Evolutionary conservation across 345 rosid genomes (phyloP), one percentile per base, ranked within the genome.

Genomic region (Lumnitzera littorea): DNA sequence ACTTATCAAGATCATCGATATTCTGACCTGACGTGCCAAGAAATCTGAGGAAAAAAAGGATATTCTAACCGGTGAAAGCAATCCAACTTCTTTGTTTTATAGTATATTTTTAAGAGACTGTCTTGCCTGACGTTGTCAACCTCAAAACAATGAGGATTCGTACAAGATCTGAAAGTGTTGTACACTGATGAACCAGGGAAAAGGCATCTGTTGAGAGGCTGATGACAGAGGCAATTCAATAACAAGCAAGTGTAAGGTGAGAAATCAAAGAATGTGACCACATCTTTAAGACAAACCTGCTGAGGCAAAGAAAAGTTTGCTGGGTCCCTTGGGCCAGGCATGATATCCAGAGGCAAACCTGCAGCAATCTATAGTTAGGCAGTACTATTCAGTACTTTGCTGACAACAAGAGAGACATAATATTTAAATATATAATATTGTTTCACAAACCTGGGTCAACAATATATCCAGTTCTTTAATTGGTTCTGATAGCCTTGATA

Each of bases 11-110:
- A 78, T 91, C 99, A 62, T 88, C 89, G 24, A 95, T 82, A 56
- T 91, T 95, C 76, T 95, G 97, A 70, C 97, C 99, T n/a, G 99
- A 95, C 25, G 99, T 95, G 76, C 99, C 96, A 69, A 95, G 97
- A 81, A 95, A 88, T 70, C 97, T 95, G 66, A 25, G 68, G 67
- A 66, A 48, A 36, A 57, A 72, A 49, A 58, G 12, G 10, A 36
- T 4, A 36, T 36, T 36, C 43, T 1, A 36, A 36, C 43, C 7
- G 7, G 5, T 36, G 43, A 7, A 36, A 36, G 10, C 43, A 36
- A 36, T 36, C 9, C 43, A 36, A 9, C 43, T 36, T 36, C 43
- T 36, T 36, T 36, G 43, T 36, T 36, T 36, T 36, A 9, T 36
- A 36, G 10, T 5, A 36, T 36, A 36, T 36, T 7, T 36, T 36